Percentiles rank a stretch among this genome's conserved stretches.
Conservation (phyloP, 2,329 filamentous ascomycete genomes). For the Sarocladiaceae sp. region DNA sequence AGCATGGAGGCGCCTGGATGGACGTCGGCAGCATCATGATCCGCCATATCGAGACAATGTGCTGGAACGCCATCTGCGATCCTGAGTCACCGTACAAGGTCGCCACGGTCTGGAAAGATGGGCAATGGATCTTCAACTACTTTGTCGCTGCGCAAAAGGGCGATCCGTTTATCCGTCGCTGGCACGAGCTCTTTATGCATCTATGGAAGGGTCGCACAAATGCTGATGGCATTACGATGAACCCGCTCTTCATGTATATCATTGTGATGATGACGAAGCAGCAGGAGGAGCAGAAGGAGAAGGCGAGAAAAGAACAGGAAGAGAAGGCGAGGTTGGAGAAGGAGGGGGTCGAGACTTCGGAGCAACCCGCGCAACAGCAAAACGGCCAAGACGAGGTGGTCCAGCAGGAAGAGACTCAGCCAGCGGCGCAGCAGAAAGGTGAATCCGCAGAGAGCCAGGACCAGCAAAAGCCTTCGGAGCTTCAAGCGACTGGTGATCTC, state of each 20-base stretch:
- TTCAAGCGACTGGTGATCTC: neutral
- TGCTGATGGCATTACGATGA: neutral
- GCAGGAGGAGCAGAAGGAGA: neutral
- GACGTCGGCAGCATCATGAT: conserved; percentile 28
- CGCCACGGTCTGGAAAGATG: too few species aligned
- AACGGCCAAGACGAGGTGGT: neutral
- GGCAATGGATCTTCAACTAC: neutral
- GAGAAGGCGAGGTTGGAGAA: neutral
- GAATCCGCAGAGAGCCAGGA: neutral
- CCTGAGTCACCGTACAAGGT: neutral
- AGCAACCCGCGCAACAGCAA: neutral
- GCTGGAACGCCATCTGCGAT: conserved; percentile 25
- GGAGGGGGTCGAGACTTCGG: neutral
- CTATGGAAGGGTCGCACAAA: neutral
- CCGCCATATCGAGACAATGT: conserved; percentile 27
- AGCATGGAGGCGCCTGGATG: conserved; percentile 31
- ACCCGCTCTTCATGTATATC: neutral
- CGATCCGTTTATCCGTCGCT: neutral
- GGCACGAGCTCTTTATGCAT: neutral
- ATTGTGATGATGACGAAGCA: neutral
- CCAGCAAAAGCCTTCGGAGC: neutral
- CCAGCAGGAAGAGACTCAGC: neutral
- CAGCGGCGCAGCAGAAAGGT: neutral
- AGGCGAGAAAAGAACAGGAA: neutral
- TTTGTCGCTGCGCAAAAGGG: neutral